Conservation (phyloP, 2,329 filamentous ascomycete species). For the Diplocarpon mali region DNA sequence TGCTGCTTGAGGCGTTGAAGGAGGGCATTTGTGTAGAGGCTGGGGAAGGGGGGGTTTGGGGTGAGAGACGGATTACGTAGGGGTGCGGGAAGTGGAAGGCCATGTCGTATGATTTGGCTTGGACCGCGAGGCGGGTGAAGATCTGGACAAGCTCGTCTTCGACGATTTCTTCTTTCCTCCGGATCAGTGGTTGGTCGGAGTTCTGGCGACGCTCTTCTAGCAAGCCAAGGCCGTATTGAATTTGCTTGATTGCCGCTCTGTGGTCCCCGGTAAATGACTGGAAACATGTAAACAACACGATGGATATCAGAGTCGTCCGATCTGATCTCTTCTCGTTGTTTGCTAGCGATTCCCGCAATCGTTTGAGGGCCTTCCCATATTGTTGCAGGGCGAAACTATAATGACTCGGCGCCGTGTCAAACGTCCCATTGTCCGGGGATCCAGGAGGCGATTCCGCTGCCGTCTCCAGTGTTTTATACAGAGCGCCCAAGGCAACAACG, state of each 20-base stretch:
- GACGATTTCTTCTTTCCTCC: slow-evolving; percentile 16
- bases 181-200: slow-evolving; percentile 27
- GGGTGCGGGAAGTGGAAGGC: slow-evolving; percentile 55
- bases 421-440: slow-evolving; percentile 20
- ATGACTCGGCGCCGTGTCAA: slow-evolving; percentile 37
- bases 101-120: slow-evolving; percentile 58
- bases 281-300: slow-evolving; percentile 55
- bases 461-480: slow-evolving; percentile 56
- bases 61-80: slow-evolving; percentile 44
- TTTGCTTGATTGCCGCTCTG: slow-evolving; percentile 48
- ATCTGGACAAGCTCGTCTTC: slow-evolving; percentile 48
- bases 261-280: slow-evolving; percentile 57
- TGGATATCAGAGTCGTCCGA: slow-evolving; percentile 50
- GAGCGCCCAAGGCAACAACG: slow-evolving; percentile 52
- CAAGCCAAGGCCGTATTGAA: slow-evolving; percentile 45
- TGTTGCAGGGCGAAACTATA: slow-evolving; percentile 50
- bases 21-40: slow-evolving; percentile 29
- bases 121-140: slow-evolving; percentile 52
- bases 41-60: slow-evolving; percentile 20
- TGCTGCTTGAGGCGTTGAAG: slow-evolving; percentile 28
- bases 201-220: slow-evolving; percentile 42
- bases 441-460: slow-evolving; percentile 37
- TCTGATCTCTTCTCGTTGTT: slow-evolving; percentile 34
- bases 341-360: slow-evolving; percentile 35
- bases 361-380: slow-evolving; percentile 45